A percentile compares a stretch with the other conserved stretches of the same genome.
phyloP scores from a whole-genome alignment of 495 filamentous ascomycete species.

The Tetracladium setigerum region DNA sequence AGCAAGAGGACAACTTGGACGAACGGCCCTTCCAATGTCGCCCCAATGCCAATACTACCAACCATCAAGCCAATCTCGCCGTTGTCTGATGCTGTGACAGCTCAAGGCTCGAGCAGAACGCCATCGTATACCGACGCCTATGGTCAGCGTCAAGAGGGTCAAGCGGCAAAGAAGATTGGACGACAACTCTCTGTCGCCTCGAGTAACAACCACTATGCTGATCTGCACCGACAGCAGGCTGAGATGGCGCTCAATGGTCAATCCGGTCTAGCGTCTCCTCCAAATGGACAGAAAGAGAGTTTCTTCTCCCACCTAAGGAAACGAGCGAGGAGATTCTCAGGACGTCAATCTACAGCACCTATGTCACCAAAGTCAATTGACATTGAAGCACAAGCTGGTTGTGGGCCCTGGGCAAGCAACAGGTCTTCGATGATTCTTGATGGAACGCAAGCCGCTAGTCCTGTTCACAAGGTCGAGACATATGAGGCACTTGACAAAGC shows the following conservation, averaged over 20 bases:
- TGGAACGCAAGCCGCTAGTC: slow-evolving; percentile 38
- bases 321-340: slow-evolving; percentile 85
- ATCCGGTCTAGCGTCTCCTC: slow-evolving; percentile 54
- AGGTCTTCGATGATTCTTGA: slow-evolving; percentile 81
- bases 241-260: slow-evolving; percentile 86
- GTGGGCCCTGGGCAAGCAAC: slow-evolving; percentile 78
- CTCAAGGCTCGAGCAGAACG: slow-evolving; percentile 58
- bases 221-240: slow-evolving; percentile 82
- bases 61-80: slow-evolving; percentile 94
- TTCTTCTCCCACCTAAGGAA: slow-evolving; percentile 98
- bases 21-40: slow-evolving; percentile 70
- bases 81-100: slow-evolving; percentile 83
- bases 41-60: slow-evolving; percentile 95
- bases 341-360: slow-evolving; percentile 66
- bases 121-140: slow-evolving; percentile 34
- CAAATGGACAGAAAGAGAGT: slow-evolving; percentile 73
- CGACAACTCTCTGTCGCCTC: slow-evolving; percentile 94
- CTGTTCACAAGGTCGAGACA: slow-evolving; percentile 50
- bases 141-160: slow-evolving; percentile 45
- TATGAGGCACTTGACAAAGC: slow-evolving; percentile 72
- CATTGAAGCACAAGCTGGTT: slow-evolving; percentile 84
- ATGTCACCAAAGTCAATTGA: slow-evolving; percentile 71
- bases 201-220: slow-evolving; percentile 79
- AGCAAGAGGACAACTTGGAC: slow-evolving; percentile 82
- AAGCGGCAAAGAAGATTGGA: slow-evolving; percentile 84